Conservation (phyloP, 768 basidiomycete species). For the Hydnomerulius pinastri region DNA sequence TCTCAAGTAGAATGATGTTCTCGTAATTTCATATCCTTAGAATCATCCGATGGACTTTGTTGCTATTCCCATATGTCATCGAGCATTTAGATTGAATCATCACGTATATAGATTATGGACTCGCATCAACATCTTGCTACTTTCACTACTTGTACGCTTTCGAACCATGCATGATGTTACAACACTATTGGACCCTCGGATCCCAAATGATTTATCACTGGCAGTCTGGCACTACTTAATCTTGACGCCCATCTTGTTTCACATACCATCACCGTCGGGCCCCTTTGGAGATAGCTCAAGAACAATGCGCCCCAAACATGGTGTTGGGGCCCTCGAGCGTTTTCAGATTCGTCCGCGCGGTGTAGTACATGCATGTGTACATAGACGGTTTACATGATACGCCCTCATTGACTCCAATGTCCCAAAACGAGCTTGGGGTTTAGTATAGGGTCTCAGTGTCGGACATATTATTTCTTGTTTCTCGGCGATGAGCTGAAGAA, state of each 20-base stretch:
- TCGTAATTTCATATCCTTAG: slow-evolving; percentile 4
- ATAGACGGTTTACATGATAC: no score
- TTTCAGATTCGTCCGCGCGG: no score
- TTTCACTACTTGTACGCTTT: slow-evolving; percentile 23
- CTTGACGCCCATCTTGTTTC: background rate
- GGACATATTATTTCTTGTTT: no score
- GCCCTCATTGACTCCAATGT: no score
- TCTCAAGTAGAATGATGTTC: slow-evolving; percentile 28
- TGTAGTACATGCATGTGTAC: no score
- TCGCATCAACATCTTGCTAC: slow-evolving; percentile 12
- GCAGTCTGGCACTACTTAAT: background rate
- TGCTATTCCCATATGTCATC: slow-evolving; percentile 6
- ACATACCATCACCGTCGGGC: no score
- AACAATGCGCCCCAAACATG: no score
- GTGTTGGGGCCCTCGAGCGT: no score
- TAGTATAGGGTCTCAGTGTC: no score
- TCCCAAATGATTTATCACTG: background rate
- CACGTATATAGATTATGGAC: slow-evolving; percentile 34
- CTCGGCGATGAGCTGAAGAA: no score
- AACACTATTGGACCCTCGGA: slow-evolving; percentile 1
- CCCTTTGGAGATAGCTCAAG: no score
- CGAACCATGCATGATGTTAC: slow-evolving; percentile 4
- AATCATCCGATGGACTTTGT: slow-evolving; percentile 2
- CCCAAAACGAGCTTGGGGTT: no score
- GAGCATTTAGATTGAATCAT: slow-evolving; percentile 21